Percentiles rank a stretch among this genome's conserved stretches.
phyloP scores from a whole-genome alignment of 2,329 filamentous ascomycete genomes.

The Aureobasidium sp. region DNA sequence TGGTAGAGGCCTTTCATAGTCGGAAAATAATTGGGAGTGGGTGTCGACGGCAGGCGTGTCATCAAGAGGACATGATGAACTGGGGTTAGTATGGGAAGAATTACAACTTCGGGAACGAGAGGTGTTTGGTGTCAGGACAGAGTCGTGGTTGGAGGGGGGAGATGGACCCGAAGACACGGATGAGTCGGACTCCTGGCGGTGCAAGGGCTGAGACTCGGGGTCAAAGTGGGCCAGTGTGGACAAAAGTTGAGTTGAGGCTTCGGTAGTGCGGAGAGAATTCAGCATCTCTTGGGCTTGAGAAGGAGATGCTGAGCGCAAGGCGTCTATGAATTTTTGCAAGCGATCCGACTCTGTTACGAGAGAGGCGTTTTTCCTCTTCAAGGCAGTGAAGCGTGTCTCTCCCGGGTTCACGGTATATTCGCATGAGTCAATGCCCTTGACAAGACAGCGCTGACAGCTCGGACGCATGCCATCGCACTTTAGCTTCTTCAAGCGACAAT shows the following conservation, averaged over 20 bases:
- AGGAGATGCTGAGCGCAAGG: neutral
- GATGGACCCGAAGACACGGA: neutral
- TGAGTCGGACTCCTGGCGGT: neutral
- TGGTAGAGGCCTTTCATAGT: neutral
- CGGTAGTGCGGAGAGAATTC: neutral
- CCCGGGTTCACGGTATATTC: slow-evolving; percentile 4
- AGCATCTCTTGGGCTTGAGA: slow-evolving; percentile 4
- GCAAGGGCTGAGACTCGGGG: neutral
- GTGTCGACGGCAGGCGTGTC: neutral
- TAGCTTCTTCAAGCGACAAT: slow-evolving; percentile 7
- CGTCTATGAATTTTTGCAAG: neutral
- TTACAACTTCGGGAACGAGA: neutral
- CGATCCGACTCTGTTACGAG: slow-evolving; percentile 2
- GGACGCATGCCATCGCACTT: slow-evolving; percentile 12
- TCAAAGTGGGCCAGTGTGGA: neutral
- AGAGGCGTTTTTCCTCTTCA: slow-evolving; percentile 14
- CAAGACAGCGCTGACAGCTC: neutral
- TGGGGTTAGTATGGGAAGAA: neutral
- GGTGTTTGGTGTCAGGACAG: neutral
- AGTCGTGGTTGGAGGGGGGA: neutral
- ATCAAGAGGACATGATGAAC: neutral
- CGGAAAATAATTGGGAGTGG: neutral
- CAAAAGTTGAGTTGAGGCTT: neutral
- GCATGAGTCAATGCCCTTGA: neutral
- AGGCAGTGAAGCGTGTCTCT: slow-evolving; percentile 11